These are phyloP conservation scores for Phialophora expanda DNA, from an alignment of 2,329 filamentous ascomycete species.

Conservation along the genomic window DNA sequence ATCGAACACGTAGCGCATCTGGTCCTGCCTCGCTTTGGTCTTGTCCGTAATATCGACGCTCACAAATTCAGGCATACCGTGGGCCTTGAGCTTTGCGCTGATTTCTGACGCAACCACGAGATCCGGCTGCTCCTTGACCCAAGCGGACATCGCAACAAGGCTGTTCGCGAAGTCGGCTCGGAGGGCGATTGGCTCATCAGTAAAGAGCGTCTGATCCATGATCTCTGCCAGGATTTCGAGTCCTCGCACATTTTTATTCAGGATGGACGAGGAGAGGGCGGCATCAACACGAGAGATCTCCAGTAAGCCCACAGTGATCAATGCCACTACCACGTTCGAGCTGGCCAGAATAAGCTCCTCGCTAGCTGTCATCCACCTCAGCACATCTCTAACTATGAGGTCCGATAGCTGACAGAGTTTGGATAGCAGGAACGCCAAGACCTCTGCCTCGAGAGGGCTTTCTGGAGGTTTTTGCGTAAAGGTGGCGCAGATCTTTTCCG, in stretches of 20 bases:
- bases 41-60: slow-evolving; percentile 63
- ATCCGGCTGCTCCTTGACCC: slow-evolving; percentile 75
- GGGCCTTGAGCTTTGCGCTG: slow-evolving; percentile 66
- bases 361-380: slow-evolving; percentile 56
- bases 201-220: slow-evolving; percentile 77
- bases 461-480: slow-evolving; percentile 61
- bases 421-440: slow-evolving; percentile 65
- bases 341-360: slow-evolving; percentile 69
- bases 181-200: slow-evolving; percentile 75
- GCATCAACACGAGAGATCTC: slow-evolving; percentile 70
- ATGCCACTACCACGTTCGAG: slow-evolving; percentile 63
- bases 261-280: slow-evolving; percentile 74
- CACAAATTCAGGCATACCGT: slow-evolving; percentile 61
- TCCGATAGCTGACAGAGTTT: slow-evolving; percentile 64
- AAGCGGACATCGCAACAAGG: slow-evolving; percentile 78
- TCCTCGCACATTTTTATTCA: slow-evolving; percentile 71
- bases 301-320: slow-evolving; percentile 65
- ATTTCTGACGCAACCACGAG: slow-evolving; percentile 71
- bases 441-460: slow-evolving; percentile 65
- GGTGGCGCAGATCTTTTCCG: slow-evolving; percentile 61
- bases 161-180: slow-evolving; percentile 86
- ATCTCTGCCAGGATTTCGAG: slow-evolving; percentile 81
- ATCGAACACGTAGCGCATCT: slow-evolving; percentile 93
- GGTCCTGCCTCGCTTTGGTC: slow-evolving; percentile 69
- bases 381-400: slow-evolving; percentile 51